These are phyloP conservation scores for Calycina marina DNA, from an alignment of 2,329 filamentous ascomycete species.

Conservation along the genomic window DNA sequence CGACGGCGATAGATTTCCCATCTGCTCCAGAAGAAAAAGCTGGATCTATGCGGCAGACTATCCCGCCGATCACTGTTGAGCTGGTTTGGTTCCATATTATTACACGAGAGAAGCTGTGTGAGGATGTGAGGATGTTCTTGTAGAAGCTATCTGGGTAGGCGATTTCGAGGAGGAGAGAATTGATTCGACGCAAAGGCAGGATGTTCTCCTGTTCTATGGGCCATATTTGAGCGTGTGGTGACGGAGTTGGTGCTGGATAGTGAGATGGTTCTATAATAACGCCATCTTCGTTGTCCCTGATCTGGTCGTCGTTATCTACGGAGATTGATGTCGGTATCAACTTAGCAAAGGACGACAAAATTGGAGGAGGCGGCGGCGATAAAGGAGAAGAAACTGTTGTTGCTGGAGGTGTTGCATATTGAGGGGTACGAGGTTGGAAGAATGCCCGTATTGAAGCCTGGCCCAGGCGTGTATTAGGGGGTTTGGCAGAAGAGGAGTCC, in stretches of 20 bases:
- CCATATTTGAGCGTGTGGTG: slow-evolving; percentile 35
- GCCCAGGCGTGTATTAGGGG: slow-evolving; percentile 5
- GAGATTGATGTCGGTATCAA: no score
- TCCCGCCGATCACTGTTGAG: slow-evolving; percentile 41
- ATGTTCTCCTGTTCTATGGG: slow-evolving; percentile 36
- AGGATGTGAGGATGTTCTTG: slow-evolving; percentile 33
- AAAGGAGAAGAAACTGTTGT: slow-evolving; percentile 11
- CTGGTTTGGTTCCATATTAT: slow-evolving; percentile 33
- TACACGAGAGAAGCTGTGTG: slow-evolving; percentile 39
- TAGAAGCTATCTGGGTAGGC: slow-evolving; percentile 52
- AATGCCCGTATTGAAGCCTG: slow-evolving; percentile 49
- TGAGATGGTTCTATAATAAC: no score
- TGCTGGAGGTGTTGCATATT: slow-evolving; percentile 28
- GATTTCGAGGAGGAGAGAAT: slow-evolving; percentile 48
- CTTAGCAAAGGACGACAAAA: slow-evolving; percentile 7
- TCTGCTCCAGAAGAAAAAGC: no score
- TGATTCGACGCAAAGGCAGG: slow-evolving; percentile 46
- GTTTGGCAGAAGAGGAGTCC: slow-evolving; percentile 1
- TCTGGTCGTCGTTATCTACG: no score
- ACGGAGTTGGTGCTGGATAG: slow-evolving; percentile 19
- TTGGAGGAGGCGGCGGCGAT: slow-evolving; percentile 11
- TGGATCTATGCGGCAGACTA: slow-evolving; percentile 47
- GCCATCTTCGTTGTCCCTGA: no score
- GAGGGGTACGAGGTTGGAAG: slow-evolving; percentile 36
- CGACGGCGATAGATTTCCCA: slow-evolving; percentile 18